Conservation (phyloP, 148 eudicot genomes). For the Diospyros kaki region DNA sequence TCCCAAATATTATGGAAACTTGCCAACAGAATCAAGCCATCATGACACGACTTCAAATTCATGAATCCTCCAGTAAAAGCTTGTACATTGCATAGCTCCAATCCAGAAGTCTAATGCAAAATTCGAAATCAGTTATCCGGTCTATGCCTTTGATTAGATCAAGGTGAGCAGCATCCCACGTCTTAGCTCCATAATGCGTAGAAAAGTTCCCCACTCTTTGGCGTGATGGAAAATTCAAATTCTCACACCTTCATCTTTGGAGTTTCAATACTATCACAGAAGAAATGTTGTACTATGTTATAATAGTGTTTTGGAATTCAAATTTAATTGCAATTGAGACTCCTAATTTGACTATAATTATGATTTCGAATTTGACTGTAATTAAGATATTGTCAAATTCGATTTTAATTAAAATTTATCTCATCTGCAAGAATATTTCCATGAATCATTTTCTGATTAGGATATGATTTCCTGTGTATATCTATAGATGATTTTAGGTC, state of each 20-base stretch:
- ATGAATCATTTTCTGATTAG: no score
- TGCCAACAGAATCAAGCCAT: neutral
- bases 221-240: conserved; percentile 16
- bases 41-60: neutral
- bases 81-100: neutral
- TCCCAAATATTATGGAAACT: neutral
- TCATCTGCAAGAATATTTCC: no score
- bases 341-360: no score
- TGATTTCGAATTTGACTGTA: no score
- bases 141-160: neutral
- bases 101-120: neutral
- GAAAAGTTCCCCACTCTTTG: conserved; percentile 22
- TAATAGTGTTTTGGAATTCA: no score
- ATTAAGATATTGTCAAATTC: no score
- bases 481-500: no score
- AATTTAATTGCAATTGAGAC: no score
- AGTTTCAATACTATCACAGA: conserved; percentile 37
- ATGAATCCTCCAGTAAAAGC: neutral
- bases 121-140: neutral
- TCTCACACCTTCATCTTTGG: conserved; percentile 30
- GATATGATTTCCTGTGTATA: no score
- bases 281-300: conserved; percentile 32
- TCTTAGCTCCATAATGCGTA: neutral
- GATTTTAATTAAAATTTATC: no score
- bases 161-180: neutral